Conservation (phyloP, 371 early-diverging fungal genomes). For the Mortierella polycephala region DNA sequence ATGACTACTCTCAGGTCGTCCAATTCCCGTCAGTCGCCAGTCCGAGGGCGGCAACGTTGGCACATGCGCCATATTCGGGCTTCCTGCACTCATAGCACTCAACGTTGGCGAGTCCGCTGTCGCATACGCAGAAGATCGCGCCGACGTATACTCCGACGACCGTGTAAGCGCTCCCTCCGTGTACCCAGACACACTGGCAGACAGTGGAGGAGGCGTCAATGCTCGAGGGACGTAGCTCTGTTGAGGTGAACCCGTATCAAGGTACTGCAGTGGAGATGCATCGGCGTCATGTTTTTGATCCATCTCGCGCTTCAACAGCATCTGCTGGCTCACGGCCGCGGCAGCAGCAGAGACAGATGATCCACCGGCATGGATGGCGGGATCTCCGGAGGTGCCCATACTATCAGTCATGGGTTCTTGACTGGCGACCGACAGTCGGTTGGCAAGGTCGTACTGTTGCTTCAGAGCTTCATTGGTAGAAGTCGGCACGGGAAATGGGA, state of each 20-base stretch:
- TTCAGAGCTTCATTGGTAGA: slow-evolving; percentile 30
- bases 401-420: slow-evolving; percentile 22
- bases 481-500: slow-evolving; percentile 37
- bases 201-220: neutral
- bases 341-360: slow-evolving; percentile 17
- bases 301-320: slow-evolving; percentile 27
- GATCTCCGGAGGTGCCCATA: neutral
- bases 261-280: neutral
- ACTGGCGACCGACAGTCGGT: slow-evolving; percentile 32
- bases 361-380: neutral
- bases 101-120: slow-evolving; percentile 26
- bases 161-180: slow-evolving; percentile 1
- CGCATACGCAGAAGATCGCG: slow-evolving; percentile 13
- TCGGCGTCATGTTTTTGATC: slow-evolving; percentile 9
- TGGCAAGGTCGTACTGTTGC: slow-evolving; percentile 37
- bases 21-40: slow-evolving; percentile 24
- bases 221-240: slow-evolving; percentile 15
- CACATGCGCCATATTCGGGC: slow-evolving; percentile 10
- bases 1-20: slow-evolving; percentile 29
- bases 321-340: slow-evolving; percentile 36
- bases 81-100: slow-evolving; percentile 11
- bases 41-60: slow-evolving; percentile 18
- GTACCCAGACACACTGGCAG: neutral
- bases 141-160: slow-evolving; percentile 22
- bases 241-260: slow-evolving; percentile 10